Evolutionary conservation across 768 basidiomycete species (phyloP).

Genomic region (Leccinum subtestaceum): DNA sequence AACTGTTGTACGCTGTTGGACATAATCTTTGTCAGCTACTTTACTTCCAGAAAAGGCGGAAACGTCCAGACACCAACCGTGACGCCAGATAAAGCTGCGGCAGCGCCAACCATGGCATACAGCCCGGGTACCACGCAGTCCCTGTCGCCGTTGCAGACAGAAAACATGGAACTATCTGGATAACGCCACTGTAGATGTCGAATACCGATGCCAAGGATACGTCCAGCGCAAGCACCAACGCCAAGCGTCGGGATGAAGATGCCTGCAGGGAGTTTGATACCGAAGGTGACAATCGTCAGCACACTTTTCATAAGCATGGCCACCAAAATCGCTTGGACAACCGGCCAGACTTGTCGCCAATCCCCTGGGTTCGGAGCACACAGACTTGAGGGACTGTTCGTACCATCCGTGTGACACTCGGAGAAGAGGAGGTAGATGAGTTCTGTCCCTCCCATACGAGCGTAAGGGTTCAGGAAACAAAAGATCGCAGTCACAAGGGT

Average conservation of each 20-base stretch:
- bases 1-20: conserved; percentile 73
- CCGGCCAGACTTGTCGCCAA: conserved; percentile 53
- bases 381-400: conserved; percentile 57
- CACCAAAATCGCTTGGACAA: conserved; percentile 63
- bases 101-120: conserved; percentile 96
- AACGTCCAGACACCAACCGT: conserved; percentile 52
- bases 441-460: conserved; percentile 93
- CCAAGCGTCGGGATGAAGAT: conserved; percentile 97
- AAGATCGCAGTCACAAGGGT: conserved; percentile 73
- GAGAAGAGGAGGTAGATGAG: conserved; percentile 89
- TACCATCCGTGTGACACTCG: conserved; percentile 67
- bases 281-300: conserved; percentile 87
- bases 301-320: conserved; percentile 81
- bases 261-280: conserved; percentile 87
- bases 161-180: conserved; percentile 62
- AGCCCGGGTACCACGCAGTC: conserved; percentile 86
- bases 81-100: conserved; percentile 91
- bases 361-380: conserved; percentile 67
- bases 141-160: conserved; percentile 57
- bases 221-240: conserved; percentile 91
- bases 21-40: conserved; percentile 7
- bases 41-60: not conserved
- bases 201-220: conserved; percentile 78
- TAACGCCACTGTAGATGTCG: conserved; percentile 69
- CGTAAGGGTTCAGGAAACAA: conserved; percentile 86